Evolutionary conservation across 345 rosid genomes (phyloP), one percentile per base, ranked within the genome.

Genomic region (Clausena lansium): DNA sequence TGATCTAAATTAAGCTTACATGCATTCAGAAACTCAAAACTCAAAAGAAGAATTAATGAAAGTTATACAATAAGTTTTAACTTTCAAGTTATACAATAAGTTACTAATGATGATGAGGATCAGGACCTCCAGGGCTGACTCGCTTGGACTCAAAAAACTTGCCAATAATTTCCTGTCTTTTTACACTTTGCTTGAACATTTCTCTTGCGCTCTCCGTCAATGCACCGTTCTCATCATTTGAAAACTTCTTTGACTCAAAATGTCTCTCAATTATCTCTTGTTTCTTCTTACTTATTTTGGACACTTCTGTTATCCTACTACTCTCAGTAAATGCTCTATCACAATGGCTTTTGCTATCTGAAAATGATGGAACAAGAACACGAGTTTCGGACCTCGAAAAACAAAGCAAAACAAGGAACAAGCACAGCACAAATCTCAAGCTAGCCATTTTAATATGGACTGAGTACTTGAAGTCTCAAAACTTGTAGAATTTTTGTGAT

Each of bases 121-220:
- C 91, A 24, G 92, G 93, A 58, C 97, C 93, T 17, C 97, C 97
- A 20, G 94, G 97, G 78, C 92, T 89, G 0, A 80, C 73, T 66
- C 92, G 64, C 38, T 73, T 76, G 52, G 97, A 73, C 60, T 83
- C 74, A 24, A 81, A 76, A 75, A 76, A 83, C 69, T n/a, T 80
- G 54, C 88, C 89, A 58, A 61, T 19, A 10, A 65, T 39, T 45
- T 81, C 64, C 32, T 85, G 84, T 77, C 87, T 86, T 27, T 45
- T 27, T 36, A 86, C 75, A 78, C 88, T 91, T 32, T 81, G 85
- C 52, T 82, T 79, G 83, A 87, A 76, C 68, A 83, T 86, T 77
- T 85, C 71, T 72, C 78, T 82, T 19, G 87, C 88, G 59, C 76
- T 85, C 80, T 84, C 86, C 74, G 84, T 86, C 81, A 86, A 68